phyloP scores from a whole-genome alignment of 2,329 filamentous ascomycete genomes.

The Hortaea werneckii region DNA sequence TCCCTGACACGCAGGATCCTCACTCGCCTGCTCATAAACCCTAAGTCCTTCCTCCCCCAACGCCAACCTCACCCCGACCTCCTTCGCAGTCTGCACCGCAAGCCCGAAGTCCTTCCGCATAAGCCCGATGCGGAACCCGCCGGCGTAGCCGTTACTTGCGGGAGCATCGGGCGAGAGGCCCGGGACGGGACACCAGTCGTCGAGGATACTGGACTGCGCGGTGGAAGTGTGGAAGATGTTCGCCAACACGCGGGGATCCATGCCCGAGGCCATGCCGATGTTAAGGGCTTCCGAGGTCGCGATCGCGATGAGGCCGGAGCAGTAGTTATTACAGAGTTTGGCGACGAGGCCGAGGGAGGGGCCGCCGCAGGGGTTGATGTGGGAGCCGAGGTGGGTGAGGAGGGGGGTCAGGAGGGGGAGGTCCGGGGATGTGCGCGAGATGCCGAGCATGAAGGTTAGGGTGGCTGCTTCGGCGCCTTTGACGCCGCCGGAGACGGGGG shows the following conservation, averaged over 20 bases:
- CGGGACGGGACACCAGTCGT: constrained; percentile 43
- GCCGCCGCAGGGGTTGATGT: constrained; percentile 47
- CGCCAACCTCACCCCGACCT: constrained; percentile 40
- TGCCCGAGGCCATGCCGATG: constrained; percentile 48
- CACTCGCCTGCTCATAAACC: constrained; percentile 43
- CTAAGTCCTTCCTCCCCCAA: constrained; percentile 41
- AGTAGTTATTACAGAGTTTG: constrained; percentile 54
- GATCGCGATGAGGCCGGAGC: constrained; percentile 49
- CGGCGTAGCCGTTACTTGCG: constrained; percentile 39
- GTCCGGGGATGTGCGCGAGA: constrained; percentile 36
- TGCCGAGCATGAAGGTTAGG: constrained; percentile 48
- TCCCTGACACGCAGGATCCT: constrained; percentile 42
- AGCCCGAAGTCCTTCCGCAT: constrained; percentile 51
- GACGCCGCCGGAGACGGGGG: constrained; percentile 44
- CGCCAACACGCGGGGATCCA: constrained; percentile 45
- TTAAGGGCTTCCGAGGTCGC: constrained; percentile 50
- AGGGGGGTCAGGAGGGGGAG: constrained; percentile 35
- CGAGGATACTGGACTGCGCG: constrained; percentile 43
- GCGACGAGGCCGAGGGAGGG: constrained; percentile 47
- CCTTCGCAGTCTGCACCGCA: constrained; percentile 45
- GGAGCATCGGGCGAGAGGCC: constrained; percentile 40
- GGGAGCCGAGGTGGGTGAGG: constrained; percentile 42
- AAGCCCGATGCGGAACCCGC: constrained; percentile 49
- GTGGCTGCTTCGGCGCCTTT: constrained; percentile 43
- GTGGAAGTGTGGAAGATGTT: constrained; percentile 43